phyloP scores from a whole-genome alignment of 768 basidiomycete species.

The Mycena albidolilacea region DNA sequence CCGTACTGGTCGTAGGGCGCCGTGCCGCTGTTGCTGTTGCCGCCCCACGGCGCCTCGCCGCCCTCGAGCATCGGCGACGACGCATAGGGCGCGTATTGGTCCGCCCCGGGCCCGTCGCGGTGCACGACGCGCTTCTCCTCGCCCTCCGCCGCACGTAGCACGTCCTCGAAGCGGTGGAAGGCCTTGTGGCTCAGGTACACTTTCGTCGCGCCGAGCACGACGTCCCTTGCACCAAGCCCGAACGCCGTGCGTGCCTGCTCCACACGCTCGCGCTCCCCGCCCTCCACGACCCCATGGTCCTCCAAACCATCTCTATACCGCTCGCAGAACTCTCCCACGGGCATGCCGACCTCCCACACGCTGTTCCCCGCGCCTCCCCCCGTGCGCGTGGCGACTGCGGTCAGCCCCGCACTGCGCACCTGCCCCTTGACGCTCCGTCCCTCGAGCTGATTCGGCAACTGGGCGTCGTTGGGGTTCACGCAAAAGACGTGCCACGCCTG shows the following conservation, averaged over 20 bases:
- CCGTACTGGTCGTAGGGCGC: constrained; percentile 48
- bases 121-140: constrained; percentile 85
- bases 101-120: constrained; percentile 73
- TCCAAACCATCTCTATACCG: constrained; percentile 82
- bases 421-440: constrained; percentile 93
- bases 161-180: constrained; percentile 92
- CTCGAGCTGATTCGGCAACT: constrained; percentile 94
- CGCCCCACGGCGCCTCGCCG: constrained; percentile 3
- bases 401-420: constrained; percentile 84
- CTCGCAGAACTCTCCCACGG: constrained; percentile 87
- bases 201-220: constrained; percentile 89
- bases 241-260: constrained; percentile 71
- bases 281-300: constrained; percentile 70
- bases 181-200: constrained; percentile 77
- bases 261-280: constrained; percentile 70
- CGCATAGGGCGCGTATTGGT: constrained; percentile 86
- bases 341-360: constrained; percentile 65
- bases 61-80: constrained; percentile 56
- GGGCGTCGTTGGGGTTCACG: constrained; percentile 95
- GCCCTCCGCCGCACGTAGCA: constrained; percentile 83
- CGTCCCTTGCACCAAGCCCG: constrained; percentile 75
- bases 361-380: constrained; percentile 20
- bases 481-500: constrained; percentile 95
- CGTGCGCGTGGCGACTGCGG: constrained; percentile 81
- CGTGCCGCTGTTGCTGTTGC: neutral